Evolutionary conservation across 768 basidiomycete species (phyloP).

Genomic region (Pleurotus giganteus): DNA sequence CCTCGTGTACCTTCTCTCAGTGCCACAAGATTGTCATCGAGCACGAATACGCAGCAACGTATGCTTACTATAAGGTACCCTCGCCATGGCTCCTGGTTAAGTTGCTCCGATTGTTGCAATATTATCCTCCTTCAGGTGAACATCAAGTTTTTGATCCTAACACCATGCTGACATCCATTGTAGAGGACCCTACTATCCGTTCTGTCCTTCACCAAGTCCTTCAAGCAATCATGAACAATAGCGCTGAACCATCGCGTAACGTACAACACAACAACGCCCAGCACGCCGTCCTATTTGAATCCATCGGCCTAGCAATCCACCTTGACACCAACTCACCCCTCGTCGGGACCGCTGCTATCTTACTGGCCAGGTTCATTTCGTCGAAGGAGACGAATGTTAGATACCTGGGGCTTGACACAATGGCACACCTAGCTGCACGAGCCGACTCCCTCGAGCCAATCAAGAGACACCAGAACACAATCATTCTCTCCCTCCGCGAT

Average conservation of each 20-base stretch:
- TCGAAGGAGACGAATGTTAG: constrained; percentile 98
- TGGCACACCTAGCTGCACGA: constrained; percentile 96
- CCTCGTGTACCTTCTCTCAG: constrained; percentile 1
- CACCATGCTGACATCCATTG: constrained; percentile 1
- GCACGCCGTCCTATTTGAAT: constrained; percentile 97
- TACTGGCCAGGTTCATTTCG: constrained; percentile 94
- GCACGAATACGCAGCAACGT: constrained; percentile 83
- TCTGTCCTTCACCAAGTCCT: constrained; percentile 79
- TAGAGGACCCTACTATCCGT: constrained; percentile 83
- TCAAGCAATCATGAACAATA: constrained; percentile 87
- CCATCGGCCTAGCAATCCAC: constrained; percentile 95
- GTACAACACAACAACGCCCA: constrained; percentile 99
- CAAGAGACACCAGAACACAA: constrained; percentile 94
- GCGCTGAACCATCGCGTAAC: constrained; percentile 87
- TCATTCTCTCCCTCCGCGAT: constrained; percentile 91
- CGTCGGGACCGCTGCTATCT: constrained; percentile 82
- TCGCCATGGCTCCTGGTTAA: constrained; percentile 98
- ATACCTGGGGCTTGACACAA: constrained; percentile 95
- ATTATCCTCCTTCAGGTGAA: constrained; percentile 90
- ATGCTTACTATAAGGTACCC: constrained; percentile 97
- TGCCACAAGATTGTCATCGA: constrained; percentile 77
- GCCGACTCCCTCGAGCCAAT: constrained; percentile 89
- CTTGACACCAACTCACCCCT: constrained; percentile 88
- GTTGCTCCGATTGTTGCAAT: constrained; percentile 87
- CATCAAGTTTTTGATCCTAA: constrained; percentile 19